Evolutionary conservation across 169 alveolate species (phyloP), one percentile per base, ranked within the genome.

Genomic region (Blepharisma undulans): DNA sequence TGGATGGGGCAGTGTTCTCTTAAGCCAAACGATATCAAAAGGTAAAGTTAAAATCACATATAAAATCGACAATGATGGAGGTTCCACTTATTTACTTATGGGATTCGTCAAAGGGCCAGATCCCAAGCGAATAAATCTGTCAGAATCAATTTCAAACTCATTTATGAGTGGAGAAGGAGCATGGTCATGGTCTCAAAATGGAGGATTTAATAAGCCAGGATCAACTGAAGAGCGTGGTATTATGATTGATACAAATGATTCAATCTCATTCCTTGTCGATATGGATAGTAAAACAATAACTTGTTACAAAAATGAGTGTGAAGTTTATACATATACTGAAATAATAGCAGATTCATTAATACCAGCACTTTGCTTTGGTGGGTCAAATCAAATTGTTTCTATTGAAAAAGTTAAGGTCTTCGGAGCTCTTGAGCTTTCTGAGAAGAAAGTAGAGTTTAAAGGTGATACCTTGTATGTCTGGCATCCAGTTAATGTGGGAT

Each of bases 1-100:
- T 22, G 87, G 87, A 8, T 88, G 92, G 92, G 92, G 92, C 4
- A 30, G 76, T 72, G 92, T 87, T 21, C 10, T 76, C 7, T 88
- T 88, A 77, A 19, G 12, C 14, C 32, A 33, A 19, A 19, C 74
- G 25, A 74, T 74, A 76, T 16, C 66, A 8, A 32, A 77, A 32
- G 86, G 87, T 19, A 72, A 76, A 22, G 34, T 88, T 0, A 88
- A 61, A 22, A 88, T 88, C 33, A 21, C 66, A 30, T 76, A 27
- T 1, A 30, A 88, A 12, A 76, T 88, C 4, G 87, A 88, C 16
- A 88, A 76, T 33, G 92, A 88, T 25, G 92, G 92, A 61, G 87
- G 72, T 21, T 33, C 80, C 0, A 74, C 29, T 21, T 88, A 88
- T 32, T 16, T 72, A 29, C 76, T 74, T 25, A 33, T 88, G 0